These are phyloP conservation scores for Strobilomyces echinocephalus DNA, from an alignment of 768 basidiomycete species.

Conservation along the genomic window DNA sequence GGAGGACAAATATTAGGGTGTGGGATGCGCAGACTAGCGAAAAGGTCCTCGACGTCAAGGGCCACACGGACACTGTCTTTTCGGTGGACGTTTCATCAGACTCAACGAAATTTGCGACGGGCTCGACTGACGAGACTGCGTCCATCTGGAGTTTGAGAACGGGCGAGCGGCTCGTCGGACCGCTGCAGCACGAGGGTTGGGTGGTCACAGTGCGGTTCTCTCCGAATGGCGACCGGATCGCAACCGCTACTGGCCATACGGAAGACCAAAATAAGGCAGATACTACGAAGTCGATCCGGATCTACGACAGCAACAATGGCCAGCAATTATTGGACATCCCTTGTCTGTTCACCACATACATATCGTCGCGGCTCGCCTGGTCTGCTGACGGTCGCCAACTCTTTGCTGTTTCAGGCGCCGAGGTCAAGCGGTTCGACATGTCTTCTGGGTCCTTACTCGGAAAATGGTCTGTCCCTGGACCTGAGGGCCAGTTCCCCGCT, in stretches of 20 bases:
- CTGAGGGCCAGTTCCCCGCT: background rate
- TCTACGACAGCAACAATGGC: background rate
- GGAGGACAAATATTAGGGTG: too few relatives aligned
- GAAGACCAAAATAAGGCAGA: background rate
- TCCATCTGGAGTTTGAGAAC: background rate
- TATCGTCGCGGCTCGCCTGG: background rate
- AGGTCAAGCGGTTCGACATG: too few relatives aligned
- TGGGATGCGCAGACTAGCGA: too few relatives aligned
- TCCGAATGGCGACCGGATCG: constrained; percentile 1
- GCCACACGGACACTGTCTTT: too few relatives aligned
- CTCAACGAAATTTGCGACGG: too few relatives aligned
- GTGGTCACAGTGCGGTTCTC: background rate
- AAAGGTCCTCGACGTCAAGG: too few relatives aligned
- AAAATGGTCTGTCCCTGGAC: too few relatives aligned
- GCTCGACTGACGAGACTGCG: too few relatives aligned
- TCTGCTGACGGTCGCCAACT: background rate
- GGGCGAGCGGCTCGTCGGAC: background rate
- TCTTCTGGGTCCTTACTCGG: too few relatives aligned
- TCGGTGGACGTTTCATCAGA: too few relatives aligned
- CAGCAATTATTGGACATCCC: background rate
- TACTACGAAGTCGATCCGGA: background rate
- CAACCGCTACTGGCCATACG: background rate
- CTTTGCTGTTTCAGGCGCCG: too few relatives aligned
- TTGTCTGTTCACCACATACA: background rate
- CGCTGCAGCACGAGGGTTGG: background rate